A percentile compares a stretch with the other conserved stretches of the same genome.
phyloP scores from a whole-genome alignment of 176 grass and related monocot genomes.

The Rhynchospora breviuscula region DNA sequence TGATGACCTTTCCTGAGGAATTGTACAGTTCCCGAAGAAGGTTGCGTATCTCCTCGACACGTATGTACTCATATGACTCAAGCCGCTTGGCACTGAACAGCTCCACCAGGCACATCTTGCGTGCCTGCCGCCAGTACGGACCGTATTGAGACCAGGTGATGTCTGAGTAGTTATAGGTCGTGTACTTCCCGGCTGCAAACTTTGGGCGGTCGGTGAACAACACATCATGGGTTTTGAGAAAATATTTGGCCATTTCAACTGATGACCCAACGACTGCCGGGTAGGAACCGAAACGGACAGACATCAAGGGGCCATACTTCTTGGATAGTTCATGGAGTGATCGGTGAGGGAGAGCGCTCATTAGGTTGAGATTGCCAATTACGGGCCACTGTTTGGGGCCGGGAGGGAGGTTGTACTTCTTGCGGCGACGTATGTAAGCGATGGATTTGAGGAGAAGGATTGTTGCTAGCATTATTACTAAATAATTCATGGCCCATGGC shows the following conservation, averaged over 20 bases:
- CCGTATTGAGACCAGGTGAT: slow-evolving; percentile 83
- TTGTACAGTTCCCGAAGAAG: slow-evolving; percentile 44
- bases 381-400: slow-evolving; percentile 56
- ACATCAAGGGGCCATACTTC: slow-evolving; percentile 47
- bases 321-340: slow-evolving; percentile 55
- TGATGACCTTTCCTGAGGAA: slow-evolving; percentile 31
- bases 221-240: slow-evolving; percentile 67
- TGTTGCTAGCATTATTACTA: slow-evolving; percentile 34
- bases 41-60: slow-evolving; percentile 39
- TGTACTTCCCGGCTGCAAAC: slow-evolving; percentile 57
- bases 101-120: slow-evolving; percentile 80
- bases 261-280: slow-evolving; percentile 64
- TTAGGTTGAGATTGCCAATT: slow-evolving; percentile 70
- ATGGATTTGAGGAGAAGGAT: slow-evolving; percentile 30
- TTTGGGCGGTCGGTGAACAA: slow-evolving; percentile 61
- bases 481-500: slow-evolving; percentile 28
- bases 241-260: slow-evolving; percentile 54
- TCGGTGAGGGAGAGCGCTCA: slow-evolving; percentile 59
- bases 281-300: slow-evolving; percentile 53
- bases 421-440: slow-evolving; percentile 8
- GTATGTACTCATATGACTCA: slow-evolving; percentile 70
- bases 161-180: slow-evolving; percentile 68
- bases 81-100: slow-evolving; percentile 74
- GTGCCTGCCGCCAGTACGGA: slow-evolving; percentile 61
- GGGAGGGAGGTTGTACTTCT: slow-evolving; percentile 54